These are phyloP conservation scores for Trichoderma simmonsii DNA, from an alignment of 2,329 filamentous ascomycete genomes.

Conservation along the genomic window DNA sequence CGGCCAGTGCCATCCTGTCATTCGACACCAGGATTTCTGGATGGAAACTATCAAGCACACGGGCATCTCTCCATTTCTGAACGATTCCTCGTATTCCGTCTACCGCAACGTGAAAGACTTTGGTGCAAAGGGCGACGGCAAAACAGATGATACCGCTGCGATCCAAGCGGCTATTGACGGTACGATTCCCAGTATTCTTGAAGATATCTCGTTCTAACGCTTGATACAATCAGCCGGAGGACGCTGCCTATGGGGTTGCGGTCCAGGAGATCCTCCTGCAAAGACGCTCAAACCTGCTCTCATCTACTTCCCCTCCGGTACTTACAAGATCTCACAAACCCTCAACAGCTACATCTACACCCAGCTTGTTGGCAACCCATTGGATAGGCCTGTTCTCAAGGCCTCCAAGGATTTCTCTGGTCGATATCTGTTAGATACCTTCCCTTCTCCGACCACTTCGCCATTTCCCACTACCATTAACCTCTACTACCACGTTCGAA, in stretches of 20 bases:
- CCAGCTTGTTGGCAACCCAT: constrained; percentile 21
- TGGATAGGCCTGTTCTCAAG: constrained; percentile 18
- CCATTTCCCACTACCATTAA: constrained; percentile 21
- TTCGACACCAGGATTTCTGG: constrained; percentile 22
- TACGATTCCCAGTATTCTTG: background rate
- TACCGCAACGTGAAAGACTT: constrained; percentile 34
- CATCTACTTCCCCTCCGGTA: constrained; percentile 29
- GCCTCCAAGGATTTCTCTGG: constrained; percentile 17
- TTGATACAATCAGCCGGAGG: constrained; percentile 10
- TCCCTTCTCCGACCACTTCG: constrained; percentile 17
- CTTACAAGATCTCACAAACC: constrained; percentile 23
- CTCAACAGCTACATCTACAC: constrained; percentile 23
- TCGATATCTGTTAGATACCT: constrained; percentile 17
- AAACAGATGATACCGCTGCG: constrained; percentile 62
- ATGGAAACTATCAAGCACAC: constrained; percentile 30
- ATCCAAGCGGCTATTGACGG: constrained; percentile 71
- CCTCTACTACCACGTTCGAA: constrained; percentile 20
- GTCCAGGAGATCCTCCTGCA: constrained; percentile 18
- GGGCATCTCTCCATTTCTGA: constrained; percentile 29
- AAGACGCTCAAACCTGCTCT: constrained; percentile 22
- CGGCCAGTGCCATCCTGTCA: constrained; percentile 9
- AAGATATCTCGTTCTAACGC: background rate
- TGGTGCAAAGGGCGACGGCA: constrained; percentile 30
- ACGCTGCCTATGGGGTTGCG: constrained; percentile 19
- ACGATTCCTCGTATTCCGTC: constrained; percentile 28